Evolutionary conservation across 805 yeast species (phyloP), one percentile per base, ranked within the genome.

Genomic region (Lachancea lanzarotensis): DNA sequence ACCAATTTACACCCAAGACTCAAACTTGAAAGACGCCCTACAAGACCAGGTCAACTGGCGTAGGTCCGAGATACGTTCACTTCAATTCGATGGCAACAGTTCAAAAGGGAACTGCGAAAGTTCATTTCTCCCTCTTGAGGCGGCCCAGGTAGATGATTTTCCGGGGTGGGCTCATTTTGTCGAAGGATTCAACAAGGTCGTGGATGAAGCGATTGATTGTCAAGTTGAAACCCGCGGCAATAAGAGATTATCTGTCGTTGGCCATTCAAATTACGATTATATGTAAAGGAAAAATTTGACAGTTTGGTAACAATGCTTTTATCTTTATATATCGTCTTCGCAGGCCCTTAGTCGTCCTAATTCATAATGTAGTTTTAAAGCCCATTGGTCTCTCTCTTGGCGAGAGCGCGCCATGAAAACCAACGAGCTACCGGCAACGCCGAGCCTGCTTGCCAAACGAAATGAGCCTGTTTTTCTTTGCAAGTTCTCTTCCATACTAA

Each of bases 371-470:
- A 69, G 47, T 20, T 60, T 54, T 13, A 62, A 49, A 1, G 85
- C 90, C 98, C 98, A 90, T 27, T 77, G 50, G 56, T 91, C 96
- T 43, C 90, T 70, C 53, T 88, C 95, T 49, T 83, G 83, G 33
- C 91, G 67, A 1, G 95, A 85, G 38, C 89, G 65, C 9, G 96
- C 82, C 76, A 88, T 73, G 58, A 90, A 89, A 2, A 84, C 81
- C 67, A 84, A 69, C 37, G 80, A 73, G 42, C 71, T 71, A 1
- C 95, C 93, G 1, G 81, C 74, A 2, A 78, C 75, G 4, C 90
- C 91, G 32, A 84, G 62, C 43, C 76, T 72, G 15, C 74, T 68
- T 3, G 74, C 74, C 56, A 76, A 62, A 39, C 27, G 45, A 15
- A 43, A 30, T 47, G 31, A 31, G 41, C 42, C 43, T 3, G 50